phyloP scores from a whole-genome alignment of 768 basidiomycete genomes.

The Rhodosporidiobolus sp. region DNA sequence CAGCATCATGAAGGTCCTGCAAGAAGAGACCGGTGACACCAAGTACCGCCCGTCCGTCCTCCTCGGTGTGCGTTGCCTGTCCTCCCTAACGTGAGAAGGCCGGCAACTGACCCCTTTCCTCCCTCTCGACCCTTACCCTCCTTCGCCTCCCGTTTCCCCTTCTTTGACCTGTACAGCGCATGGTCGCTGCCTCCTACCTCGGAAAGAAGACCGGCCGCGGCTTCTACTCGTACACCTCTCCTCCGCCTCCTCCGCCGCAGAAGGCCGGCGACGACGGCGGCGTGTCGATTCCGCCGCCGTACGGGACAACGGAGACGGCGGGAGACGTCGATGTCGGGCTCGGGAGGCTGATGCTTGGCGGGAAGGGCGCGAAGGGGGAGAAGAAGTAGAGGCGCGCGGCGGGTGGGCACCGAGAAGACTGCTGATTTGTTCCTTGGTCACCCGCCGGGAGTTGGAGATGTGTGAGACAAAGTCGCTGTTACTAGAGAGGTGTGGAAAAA shows the following conservation, averaged over 20 bases:
- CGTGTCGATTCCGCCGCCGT: slow-evolving; percentile 9
- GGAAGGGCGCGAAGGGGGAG: neutral
- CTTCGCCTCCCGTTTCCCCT: neutral
- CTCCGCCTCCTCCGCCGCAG: slow-evolving; percentile 4
- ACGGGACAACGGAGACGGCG: slow-evolving; percentile 17
- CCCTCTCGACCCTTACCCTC: neutral
- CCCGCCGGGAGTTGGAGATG: no score
- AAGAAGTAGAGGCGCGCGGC: neutral
- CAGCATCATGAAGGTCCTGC: slow-evolving; percentile 74
- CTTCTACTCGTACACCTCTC: slow-evolving; percentile 27
- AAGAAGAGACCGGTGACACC: slow-evolving; percentile 82
- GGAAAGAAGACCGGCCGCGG: slow-evolving; percentile 56
- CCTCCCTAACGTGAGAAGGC: neutral
- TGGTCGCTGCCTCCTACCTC: slow-evolving; percentile 95
- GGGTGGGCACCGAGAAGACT: no score
- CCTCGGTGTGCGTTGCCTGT: slow-evolving; percentile 55
- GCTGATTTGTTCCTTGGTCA: no score
- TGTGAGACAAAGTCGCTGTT: no score
- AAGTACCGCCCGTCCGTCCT: slow-evolving; percentile 91
- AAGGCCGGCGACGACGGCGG: neutral
- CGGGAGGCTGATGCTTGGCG: neutral
- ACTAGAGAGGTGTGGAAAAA: no score
- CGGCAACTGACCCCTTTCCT: neutral
- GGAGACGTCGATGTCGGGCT: slow-evolving; percentile 16
- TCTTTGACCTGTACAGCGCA: slow-evolving; percentile 52